phyloP scores from a whole-genome alignment of 352 stramenopile species.

The Thraustotheca clavata region DNA sequence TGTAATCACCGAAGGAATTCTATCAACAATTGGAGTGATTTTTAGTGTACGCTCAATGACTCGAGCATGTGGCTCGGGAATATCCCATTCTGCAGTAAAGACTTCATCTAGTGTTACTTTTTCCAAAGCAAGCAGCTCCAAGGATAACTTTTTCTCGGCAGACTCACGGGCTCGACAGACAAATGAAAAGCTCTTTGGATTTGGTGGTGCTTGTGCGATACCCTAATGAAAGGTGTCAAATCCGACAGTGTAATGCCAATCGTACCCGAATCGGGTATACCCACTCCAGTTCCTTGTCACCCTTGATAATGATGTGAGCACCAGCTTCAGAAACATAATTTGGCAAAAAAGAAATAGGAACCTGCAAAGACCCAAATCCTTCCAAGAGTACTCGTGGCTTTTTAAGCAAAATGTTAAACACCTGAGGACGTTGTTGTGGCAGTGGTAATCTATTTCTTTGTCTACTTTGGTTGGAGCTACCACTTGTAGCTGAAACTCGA shows the following conservation, averaged over 20 bases:
- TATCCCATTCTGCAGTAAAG: constrained; percentile 56
- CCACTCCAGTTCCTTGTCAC: constrained; percentile 69
- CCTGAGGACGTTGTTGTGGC: constrained; percentile 1
- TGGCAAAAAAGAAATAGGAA: constrained; percentile 88
- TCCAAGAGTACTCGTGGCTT: constrained; percentile 76
- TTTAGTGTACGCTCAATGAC: constrained; percentile 50
- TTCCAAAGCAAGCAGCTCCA: constrained; percentile 48
- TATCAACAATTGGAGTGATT: constrained; percentile 25
- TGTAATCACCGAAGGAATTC: constrained; percentile 1
- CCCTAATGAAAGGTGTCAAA: constrained; percentile 25
- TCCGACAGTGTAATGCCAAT: too few relatives aligned
- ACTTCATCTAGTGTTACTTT: constrained; percentile 36
- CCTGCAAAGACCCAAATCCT: constrained; percentile 74
- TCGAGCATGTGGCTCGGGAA: constrained; percentile 29
- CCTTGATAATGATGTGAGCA: constrained; percentile 59
- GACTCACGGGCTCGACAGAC: constrained; percentile 58
- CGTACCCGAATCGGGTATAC: constrained; percentile 42
- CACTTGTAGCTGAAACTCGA: not conserved
- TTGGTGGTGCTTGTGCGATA: constrained; percentile 53
- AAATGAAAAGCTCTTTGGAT: constrained; percentile 47
- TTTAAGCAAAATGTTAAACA: constrained; percentile 71
- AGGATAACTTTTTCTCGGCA: constrained; percentile 49
- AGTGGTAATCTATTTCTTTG: not conserved
- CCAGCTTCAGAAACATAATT: constrained; percentile 52
- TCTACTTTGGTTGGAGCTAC: not conserved